Evolutionary conservation across 78 protist genomes (phyloP), one percentile per base, ranked within the genome.

Genomic region (Protostelium mycophagum): DNA sequence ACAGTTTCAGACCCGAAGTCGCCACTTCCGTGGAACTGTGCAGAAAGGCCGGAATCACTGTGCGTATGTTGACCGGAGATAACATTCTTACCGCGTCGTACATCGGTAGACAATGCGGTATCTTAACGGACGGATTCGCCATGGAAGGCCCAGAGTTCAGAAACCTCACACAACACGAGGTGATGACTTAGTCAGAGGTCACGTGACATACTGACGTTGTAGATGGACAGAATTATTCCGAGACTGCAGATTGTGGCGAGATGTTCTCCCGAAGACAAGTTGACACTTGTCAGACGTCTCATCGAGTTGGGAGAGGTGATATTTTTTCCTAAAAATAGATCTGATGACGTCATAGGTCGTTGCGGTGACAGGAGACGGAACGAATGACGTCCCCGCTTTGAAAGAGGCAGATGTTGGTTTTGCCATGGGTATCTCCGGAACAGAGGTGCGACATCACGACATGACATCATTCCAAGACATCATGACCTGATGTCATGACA

Each of bases 51-150:
- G 99, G 99, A 34, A 86, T 98, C 84, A 35, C 31, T 1, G 98
- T 97, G 35, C 90, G 98, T 85, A 97, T 98, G 99, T 97, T 97
- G 34, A 98, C 99, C 10, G 99, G 99, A 36, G 99, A 98, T 92
- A 97, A 98, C 90, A 35, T 97, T 1, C 35, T 35, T 34, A 97
- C 99, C 0, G 99, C 99, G 39, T 88, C 38, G 35, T 35, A 34
- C 63, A 98, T 98, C 83, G 98, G 98, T n/a, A 0, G 83, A 34
- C 91, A 97, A 88, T 93, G 97, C 34, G 98, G 98, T 34, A 97
- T 98, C 88, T 85, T 89, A 88, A 35, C 38, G 37, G 91, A 83
- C 23, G 39, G 35, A 10, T 0, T 38, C 39, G 97, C 93, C 51
- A 88, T 97, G 86, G 99, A 96, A 28, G 99, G 89, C 91, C 38